phyloP scores from a whole-genome alignment of 768 basidiomycete genomes.

The Hypsizygus marmoreus region DNA sequence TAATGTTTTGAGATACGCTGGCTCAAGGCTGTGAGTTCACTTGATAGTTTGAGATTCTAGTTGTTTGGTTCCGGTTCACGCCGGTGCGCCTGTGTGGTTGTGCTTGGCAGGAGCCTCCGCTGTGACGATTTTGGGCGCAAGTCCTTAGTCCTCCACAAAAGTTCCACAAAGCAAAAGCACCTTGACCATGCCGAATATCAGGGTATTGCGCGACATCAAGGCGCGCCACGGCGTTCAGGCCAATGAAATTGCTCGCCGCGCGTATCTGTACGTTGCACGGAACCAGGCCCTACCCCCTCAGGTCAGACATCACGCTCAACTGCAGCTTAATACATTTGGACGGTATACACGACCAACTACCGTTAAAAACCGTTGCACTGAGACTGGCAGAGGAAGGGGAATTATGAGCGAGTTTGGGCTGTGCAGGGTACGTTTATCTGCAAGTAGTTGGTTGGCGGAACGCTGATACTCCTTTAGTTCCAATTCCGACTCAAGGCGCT shows the following conservation, averaged over 20 bases:
- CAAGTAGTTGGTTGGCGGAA: constrained; percentile 4
- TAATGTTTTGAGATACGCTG: constrained; percentile 1
- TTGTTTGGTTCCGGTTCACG: constrained; percentile 29
- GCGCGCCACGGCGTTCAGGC: constrained; percentile 69
- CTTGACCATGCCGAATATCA: constrained; percentile 43
- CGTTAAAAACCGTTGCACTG: constrained; percentile 87
- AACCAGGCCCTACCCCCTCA: constrained; percentile 88
- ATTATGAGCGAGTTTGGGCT: constrained; percentile 88
- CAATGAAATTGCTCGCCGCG: constrained; percentile 82
- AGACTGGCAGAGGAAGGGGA: constrained; percentile 85
- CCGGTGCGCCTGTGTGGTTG: constrained; percentile 33
- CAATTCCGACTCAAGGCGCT: constrained; percentile 90
- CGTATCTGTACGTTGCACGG: constrained; percentile 91
- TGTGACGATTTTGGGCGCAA: constrained; percentile 5
- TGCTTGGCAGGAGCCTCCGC: constrained; percentile 25
- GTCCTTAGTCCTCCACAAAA: neutral
- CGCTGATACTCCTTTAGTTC: constrained; percentile 50
- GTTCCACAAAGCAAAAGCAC: constrained; percentile 10
- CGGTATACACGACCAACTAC: constrained; percentile 82
- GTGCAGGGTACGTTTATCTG: constrained; percentile 59
- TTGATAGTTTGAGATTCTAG: constrained; percentile 1
- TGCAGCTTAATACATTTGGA: constrained; percentile 88
- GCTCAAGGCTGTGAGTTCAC: neutral
- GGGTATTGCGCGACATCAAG: constrained; percentile 77
- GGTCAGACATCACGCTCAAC: constrained; percentile 90